A percentile compares a stretch with the other conserved stretches of the same genome.
phyloP scores from a whole-genome alignment of 306 rosid species.

The Elaeagnus macrophylla region DNA sequence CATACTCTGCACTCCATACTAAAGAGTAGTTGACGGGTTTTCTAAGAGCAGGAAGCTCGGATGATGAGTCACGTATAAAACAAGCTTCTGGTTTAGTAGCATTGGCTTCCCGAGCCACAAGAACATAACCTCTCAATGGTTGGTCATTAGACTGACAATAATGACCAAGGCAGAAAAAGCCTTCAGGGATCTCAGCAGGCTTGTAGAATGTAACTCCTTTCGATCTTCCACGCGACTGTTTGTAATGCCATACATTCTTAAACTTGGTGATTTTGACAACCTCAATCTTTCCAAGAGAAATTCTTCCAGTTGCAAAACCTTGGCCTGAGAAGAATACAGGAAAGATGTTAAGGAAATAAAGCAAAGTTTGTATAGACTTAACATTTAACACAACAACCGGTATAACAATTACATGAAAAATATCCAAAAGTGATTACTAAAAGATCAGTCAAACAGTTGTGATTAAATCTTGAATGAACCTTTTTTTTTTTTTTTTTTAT shows the following conservation, averaged over 20 bases:
- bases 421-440: no score
- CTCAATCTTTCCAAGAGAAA: slow-evolving; percentile 68
- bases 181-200: slow-evolving; percentile 64
- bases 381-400: background rate
- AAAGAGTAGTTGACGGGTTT: slow-evolving; percentile 55
- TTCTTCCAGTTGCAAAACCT: slow-evolving; percentile 64
- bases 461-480: no score
- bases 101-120: slow-evolving; percentile 48
- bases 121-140: slow-evolving; percentile 63
- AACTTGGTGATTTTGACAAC: slow-evolving; percentile 37
- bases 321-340: slow-evolving; percentile 45
- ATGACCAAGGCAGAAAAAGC: slow-evolving; percentile 71
- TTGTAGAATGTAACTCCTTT: slow-evolving; percentile 58
- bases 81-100: slow-evolving; percentile 20
- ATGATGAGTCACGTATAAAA: slow-evolving; percentile 2
- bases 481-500: no score
- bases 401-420: no score
- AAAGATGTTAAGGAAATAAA: no score
- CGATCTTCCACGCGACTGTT: slow-evolving; percentile 31
- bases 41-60: slow-evolving; percentile 42
- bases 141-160: slow-evolving; percentile 53
- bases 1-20: slow-evolving; percentile 55
- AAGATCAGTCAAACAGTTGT: no score
- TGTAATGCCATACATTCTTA: slow-evolving; percentile 56
- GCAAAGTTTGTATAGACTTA: no score